Conservation (phyloP, 192 early-diverging fungal genomes). For the Geranomyces michiganensis region DNA sequence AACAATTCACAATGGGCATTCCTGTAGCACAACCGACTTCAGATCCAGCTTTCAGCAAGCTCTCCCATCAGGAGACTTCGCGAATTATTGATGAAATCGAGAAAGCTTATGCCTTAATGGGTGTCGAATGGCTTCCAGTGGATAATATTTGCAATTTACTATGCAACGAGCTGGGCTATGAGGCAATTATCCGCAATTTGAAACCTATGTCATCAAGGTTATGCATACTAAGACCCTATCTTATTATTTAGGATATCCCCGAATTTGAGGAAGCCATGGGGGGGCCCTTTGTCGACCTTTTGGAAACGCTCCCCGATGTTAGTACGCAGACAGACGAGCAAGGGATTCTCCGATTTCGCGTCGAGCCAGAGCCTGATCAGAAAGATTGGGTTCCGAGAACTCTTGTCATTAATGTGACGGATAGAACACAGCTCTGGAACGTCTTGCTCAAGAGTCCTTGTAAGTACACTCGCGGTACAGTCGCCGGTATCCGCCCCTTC, state of each 20-base stretch:
- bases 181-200: not conserved
- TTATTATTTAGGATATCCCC: not conserved
- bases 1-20: not conserved
- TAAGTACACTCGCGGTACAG: constrained; percentile 1
- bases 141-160: constrained; percentile 17
- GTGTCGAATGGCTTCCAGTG: constrained; percentile 26
- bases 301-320: constrained; percentile 32
- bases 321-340: constrained; percentile 18
- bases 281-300: constrained; percentile 16
- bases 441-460: constrained; percentile 23
- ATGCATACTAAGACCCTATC: not conserved
- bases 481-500: too few relatives aligned
- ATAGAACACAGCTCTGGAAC: constrained; percentile 24
- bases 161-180: constrained; percentile 26
- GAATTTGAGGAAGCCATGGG: constrained; percentile 33
- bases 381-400: constrained; percentile 25
- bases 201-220: not conserved
- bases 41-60: constrained; percentile 15
- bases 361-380: constrained; percentile 14
- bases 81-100: constrained; percentile 35
- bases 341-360: constrained; percentile 18
- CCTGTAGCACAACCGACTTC: not conserved
- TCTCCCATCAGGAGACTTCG: constrained; percentile 26
- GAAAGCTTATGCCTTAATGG: constrained; percentile 22
- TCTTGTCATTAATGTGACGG: constrained; percentile 10